Evolutionary conservation across 2,329 filamentous ascomycete species (phyloP), one percentile per base, ranked within the genome.

Genomic region (Parascedosporium putredinis): DNA sequence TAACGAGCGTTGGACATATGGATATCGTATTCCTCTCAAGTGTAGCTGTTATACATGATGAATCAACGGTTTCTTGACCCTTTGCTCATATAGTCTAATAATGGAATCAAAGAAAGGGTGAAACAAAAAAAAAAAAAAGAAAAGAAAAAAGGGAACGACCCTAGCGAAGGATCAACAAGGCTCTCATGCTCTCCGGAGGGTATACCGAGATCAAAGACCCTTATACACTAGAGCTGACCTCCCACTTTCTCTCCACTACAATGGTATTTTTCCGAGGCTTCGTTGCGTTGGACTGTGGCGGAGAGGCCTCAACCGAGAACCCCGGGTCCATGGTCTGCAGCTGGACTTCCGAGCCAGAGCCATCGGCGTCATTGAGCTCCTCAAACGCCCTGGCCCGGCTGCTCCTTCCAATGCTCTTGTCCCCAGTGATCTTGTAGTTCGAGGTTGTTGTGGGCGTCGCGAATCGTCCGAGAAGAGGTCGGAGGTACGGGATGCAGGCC

Each of bases 401-500:
- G 12, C 16, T 18, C 12, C 31, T 33, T 10, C 31, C 31, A 12
- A 20, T 16, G 16, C 33, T 42, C 12, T 38, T 40, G 34, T 24
- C 46, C n/a, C 46, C 34, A 3, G 33, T 40, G 7, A 48, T 16
- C 23, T 36, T 27, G 25, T 48, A 48, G n/a, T 48, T 40, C 14
- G 34, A 38, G 10, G 20, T 40, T 6, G 20, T 22, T 6, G 22
- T 4, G 16, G 38, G 10, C 7, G 23, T 23, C n/a, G 33, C 20
- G 10, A 36, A 29, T 24, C 52, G 59, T 23, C 54, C 62, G 3
- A 71, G 56, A 6, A 72, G 58, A 5, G 68, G 67, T 1, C 67
- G 63, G 27, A 70, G 58, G 14, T 68, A 59, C 1, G 68, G 67
- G 18, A 70, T 57, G 49, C 65, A 71, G n/a, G 65, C 62, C 10